A percentile compares a stretch with the other conserved stretches of the same genome.
Conservation (phyloP, 73 alveolate genomes). For the Breviolum minutum region DNA sequence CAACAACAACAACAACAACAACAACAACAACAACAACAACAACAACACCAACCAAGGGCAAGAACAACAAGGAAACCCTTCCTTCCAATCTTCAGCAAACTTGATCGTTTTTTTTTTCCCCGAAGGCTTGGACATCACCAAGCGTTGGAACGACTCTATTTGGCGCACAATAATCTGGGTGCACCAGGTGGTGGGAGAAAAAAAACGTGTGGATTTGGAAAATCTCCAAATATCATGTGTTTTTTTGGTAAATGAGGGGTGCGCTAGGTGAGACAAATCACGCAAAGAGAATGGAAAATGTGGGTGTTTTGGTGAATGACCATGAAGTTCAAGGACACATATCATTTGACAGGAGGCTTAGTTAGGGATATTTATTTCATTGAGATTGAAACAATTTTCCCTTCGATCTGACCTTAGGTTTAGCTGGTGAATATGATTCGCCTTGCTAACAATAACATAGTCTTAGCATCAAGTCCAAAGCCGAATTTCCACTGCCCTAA, state of each 20-base stretch:
- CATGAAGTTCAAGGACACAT: too few species aligned
- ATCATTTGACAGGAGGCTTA: too few species aligned
- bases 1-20: conserved; percentile 5
- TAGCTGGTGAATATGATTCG: too few species aligned
- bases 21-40: not conserved
- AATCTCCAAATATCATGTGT: not conserved
- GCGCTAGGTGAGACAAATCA: not conserved
- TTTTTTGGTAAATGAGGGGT: too few species aligned
- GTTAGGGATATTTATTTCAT: too few species aligned
- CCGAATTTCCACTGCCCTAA: too few species aligned
- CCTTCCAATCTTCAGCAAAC: not conserved
- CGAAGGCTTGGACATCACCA: conserved; percentile 9
- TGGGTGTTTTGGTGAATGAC: too few species aligned
- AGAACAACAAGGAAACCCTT: not conserved
- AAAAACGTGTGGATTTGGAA: not conserved
- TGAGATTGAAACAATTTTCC: too few species aligned
- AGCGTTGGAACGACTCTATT: conserved; percentile 9
- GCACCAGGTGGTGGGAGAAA: not conserved
- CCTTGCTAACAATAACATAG: too few species aligned
- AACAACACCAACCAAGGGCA: not conserved
- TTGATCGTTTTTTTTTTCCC: too few species aligned
- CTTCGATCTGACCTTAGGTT: too few species aligned
- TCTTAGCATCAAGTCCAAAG: too few species aligned
- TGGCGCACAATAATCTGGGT: conserved; percentile 44
- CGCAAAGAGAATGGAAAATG: not conserved